These are phyloP conservation scores for Strigomonas culicis DNA, from an alignment of 208 protist species.

Conservation along the genomic window DNA sequence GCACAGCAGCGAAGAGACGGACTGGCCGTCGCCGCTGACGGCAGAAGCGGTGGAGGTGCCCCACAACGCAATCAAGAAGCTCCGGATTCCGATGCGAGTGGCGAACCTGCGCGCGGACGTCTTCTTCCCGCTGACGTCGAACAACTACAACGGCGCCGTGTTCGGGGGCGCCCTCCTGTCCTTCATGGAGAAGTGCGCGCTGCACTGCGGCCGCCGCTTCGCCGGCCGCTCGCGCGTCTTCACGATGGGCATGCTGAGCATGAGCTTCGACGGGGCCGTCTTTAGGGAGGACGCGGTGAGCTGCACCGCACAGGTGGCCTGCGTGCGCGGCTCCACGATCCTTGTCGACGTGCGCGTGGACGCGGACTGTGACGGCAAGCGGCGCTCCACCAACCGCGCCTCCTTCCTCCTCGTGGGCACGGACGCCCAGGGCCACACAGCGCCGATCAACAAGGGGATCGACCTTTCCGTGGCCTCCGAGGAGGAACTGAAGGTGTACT, in stretches of 20 bases:
- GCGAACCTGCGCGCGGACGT: slow-evolving; percentile 18
- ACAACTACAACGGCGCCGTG: slow-evolving; percentile 52
- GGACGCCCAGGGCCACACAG: slow-evolving; percentile 6
- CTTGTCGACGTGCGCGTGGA: slow-evolving; percentile 26
- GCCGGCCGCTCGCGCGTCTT: slow-evolving; percentile 25
- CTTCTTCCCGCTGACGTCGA: slow-evolving; percentile 22
- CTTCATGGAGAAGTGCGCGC: slow-evolving; percentile 48
- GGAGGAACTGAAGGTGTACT: slow-evolving; percentile 13
- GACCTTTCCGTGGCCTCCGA: slow-evolving; percentile 5
- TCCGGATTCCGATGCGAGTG: slow-evolving; percentile 17
- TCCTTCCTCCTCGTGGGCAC: slow-evolving; percentile 25
- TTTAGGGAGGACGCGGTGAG: slow-evolving; percentile 24
- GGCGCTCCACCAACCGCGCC: slow-evolving; percentile 19
- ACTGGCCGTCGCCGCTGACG: neutral
- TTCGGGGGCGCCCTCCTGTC: slow-evolving; percentile 55
- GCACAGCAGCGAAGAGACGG: neutral
- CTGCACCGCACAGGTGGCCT: slow-evolving; percentile 38
- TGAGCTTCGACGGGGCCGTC: slow-evolving; percentile 46
- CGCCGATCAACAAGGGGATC: slow-evolving; percentile 1
- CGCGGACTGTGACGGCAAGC: slow-evolving; percentile 14
- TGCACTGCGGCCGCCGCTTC: slow-evolving; percentile 61
- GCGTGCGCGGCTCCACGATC: slow-evolving; percentile 29
- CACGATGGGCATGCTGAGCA: slow-evolving; percentile 46
- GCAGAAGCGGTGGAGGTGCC: slow-evolving; percentile 24
- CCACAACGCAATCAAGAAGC: slow-evolving; percentile 24